These are phyloP conservation scores for Botrytis cinerea DNA, from an alignment of 2,329 filamentous ascomycete genomes.

Conservation along the genomic window DNA sequence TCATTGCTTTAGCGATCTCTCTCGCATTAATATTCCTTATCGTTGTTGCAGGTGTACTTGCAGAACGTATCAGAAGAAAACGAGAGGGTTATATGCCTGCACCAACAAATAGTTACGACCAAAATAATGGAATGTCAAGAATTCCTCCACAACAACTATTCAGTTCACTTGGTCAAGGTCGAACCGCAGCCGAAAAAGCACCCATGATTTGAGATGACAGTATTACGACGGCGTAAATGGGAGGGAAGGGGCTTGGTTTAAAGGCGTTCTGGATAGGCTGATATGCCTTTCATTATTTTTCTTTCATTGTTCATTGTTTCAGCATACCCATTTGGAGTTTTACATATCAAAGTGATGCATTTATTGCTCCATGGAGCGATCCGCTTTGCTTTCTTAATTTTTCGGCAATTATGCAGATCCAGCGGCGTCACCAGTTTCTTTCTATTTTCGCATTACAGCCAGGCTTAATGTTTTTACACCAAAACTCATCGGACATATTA, in stretches of 20 bases:
- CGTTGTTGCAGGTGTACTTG: conserved; percentile 71
- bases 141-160: conserved; percentile 60
- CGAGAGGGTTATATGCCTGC: conserved; percentile 80
- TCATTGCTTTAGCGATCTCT: conserved; percentile 78
- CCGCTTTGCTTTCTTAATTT: conserved; percentile 22
- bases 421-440: conserved; percentile 14
- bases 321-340: conserved; percentile 36
- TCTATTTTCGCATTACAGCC: conserved; percentile 20
- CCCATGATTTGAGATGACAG: conserved; percentile 37
- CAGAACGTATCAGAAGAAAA: conserved; percentile 75
- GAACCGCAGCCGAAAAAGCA: conserved; percentile 38
- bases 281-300: conserved; percentile 32
- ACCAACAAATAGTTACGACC: conserved; percentile 65
- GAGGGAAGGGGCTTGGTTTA: conserved; percentile 28
- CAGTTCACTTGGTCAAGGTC: conserved; percentile 39
- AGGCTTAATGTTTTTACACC: conserved; percentile 25
- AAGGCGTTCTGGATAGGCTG: conserved; percentile 40
- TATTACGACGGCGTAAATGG: conserved; percentile 34
- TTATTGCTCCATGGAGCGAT: conserved; percentile 16
- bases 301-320: conserved; percentile 35
- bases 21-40: conserved; percentile 76
- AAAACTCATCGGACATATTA: conserved; percentile 6
- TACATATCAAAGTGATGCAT: conserved; percentile 27
- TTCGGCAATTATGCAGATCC: conserved; percentile 4
- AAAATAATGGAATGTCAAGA: conserved; percentile 58